Conservation (phyloP, 352 stramenopile species). For the Plasmopara viticola region DNA sequence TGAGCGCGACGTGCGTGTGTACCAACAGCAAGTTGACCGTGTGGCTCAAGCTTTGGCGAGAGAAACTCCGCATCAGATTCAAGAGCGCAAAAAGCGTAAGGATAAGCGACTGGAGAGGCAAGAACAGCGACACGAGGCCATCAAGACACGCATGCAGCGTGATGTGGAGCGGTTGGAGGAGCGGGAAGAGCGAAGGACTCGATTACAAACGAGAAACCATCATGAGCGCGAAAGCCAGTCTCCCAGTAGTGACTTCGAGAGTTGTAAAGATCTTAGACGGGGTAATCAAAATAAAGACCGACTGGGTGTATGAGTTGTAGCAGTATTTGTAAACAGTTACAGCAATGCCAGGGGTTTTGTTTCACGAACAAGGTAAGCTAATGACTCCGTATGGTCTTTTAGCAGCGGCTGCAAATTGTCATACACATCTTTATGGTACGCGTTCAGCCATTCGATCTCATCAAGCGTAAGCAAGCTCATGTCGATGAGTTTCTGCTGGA, state of each 20-base stretch:
- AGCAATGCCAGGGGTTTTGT: slow-evolving; percentile 49
- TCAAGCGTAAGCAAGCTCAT: slow-evolving; percentile 80
- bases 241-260: slow-evolving; percentile 7
- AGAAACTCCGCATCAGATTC: slow-evolving; percentile 58
- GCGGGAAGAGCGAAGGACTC: slow-evolving; percentile 32
- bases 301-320: not conserved
- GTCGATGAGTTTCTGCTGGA: slow-evolving; percentile 97
- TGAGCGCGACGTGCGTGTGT: slow-evolving; percentile 34
- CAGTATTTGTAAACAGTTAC: slow-evolving; percentile 4
- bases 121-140: slow-evolving; percentile 32
- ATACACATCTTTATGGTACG: slow-evolving; percentile 89
- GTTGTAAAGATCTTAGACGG: not conserved
- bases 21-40: slow-evolving; percentile 45
- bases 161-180: slow-evolving; percentile 44
- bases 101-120: slow-evolving; percentile 43
- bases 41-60: slow-evolving; percentile 57
- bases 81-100: slow-evolving; percentile 43
- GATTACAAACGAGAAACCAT: slow-evolving; percentile 24
- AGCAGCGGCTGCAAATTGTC: slow-evolving; percentile 90
- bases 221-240: slow-evolving; percentile 36
- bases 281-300: not conserved
- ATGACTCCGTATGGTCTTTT: slow-evolving; percentile 46
- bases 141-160: slow-evolving; percentile 45
- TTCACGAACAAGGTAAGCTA: slow-evolving; percentile 71
- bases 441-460: slow-evolving; percentile 95